Base-by-base conservation (phyloP, 2,329 filamentous ascomycete genomes). In the Didymellaceae sp. region DNA sequence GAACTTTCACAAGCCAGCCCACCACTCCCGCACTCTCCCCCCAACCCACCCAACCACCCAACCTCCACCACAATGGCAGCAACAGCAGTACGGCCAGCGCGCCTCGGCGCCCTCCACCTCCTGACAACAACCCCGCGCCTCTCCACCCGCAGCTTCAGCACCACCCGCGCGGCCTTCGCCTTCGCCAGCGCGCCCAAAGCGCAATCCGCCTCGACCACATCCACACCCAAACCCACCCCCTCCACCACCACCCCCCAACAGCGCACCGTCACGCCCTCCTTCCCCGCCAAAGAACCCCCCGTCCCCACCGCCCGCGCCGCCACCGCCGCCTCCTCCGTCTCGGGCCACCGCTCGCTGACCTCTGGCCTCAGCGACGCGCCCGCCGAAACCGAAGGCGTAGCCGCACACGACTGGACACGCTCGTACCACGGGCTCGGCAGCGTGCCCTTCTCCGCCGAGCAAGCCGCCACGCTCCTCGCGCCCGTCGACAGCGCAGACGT, bases 341-440 rank as follows among this genome's bases (percentile, higher is more conserved):
- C 59, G 0, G 58, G 64, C 28, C 57, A 69, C 21, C 74, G 74
- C 51, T 75, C 74, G 34, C 74, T 84, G 17, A 79, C 78, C 16
- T 69, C 71, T 8, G 81, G 81, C 17, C 76, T 85, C 2, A 46
- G 44, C 24, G 75, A 77, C 52, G 79, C 82, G 48, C 77, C 80
- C 6, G 77, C 80, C 3, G 67, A 77, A 28, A 68, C 80, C 16
- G 71, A 78, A 55, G 78, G 81, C 41, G 75, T 76, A 26, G 74
- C 76, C 34, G 81, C 83, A 35, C 83, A 89, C 45, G 88, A 96
- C 80, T 96, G 92, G 92, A 85, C 87, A 16, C 85, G 82, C 39
- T 95, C 90, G 11, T 96, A 87, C 78, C 86, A 93, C 72, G 90
- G 90, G 10, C 83, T 96, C 14, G 88, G 86, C 26, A 80, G 82